Evolutionary conservation across 768 basidiomycete genomes (phyloP).

Genomic region (Termitomyces sp.): DNA sequence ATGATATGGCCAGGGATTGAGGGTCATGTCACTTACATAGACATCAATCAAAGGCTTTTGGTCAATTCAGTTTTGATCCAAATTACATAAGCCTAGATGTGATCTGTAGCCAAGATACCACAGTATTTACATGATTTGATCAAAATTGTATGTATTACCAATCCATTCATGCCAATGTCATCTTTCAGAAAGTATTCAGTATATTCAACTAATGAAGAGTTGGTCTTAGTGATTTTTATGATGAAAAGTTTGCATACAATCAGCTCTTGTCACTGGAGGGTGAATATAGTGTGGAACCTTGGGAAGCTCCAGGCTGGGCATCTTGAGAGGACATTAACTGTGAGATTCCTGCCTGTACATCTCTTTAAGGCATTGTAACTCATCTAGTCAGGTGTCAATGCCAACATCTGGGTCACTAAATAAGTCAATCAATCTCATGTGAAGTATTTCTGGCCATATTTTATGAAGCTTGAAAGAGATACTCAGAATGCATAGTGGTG

Average conservation of each 20-base stretch:
- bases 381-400: not conserved
- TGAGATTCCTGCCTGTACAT: not conserved
- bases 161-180: no score
- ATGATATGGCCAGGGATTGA: no score
- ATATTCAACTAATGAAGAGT: conserved; percentile 20
- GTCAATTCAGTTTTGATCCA: no score
- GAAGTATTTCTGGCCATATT: not conserved
- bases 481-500: not conserved
- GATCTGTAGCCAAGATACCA: no score
- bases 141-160: no score
- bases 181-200: conserved; percentile 24
- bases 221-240: not conserved
- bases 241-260: not conserved
- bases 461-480: not conserved
- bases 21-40: no score
- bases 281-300: conserved; percentile 1
- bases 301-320: not conserved
- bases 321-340: not conserved
- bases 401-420: not conserved
- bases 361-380: not conserved
- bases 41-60: no score
- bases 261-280: not conserved
- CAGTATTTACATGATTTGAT: no score
- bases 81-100: no score
- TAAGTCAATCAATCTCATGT: not conserved